Evolutionary conservation across 2,329 filamentous ascomycete species (phyloP).

Genomic region (Shiraia sp.): DNA sequence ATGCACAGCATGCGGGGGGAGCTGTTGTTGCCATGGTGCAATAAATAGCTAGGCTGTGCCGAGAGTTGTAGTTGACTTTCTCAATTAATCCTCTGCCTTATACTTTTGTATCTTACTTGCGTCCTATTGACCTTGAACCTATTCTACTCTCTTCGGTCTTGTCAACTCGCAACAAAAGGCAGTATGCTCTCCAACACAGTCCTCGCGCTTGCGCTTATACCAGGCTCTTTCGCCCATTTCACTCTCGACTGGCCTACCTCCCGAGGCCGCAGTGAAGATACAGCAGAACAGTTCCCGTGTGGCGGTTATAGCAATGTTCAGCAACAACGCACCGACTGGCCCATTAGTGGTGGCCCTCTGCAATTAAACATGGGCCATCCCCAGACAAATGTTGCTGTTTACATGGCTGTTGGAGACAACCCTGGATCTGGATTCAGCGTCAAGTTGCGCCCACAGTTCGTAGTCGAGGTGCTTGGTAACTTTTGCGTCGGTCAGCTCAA

Average conservation of each 20-base stretch:
- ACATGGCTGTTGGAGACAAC: conserved; percentile 57
- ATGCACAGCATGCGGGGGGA: conserved; percentile 29
- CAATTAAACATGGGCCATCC: conserved; percentile 58
- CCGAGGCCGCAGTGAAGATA: conserved; percentile 56
- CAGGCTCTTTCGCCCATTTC: conserved; percentile 60
- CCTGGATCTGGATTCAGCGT: conserved; percentile 68
- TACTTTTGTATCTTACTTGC: background rate
- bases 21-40: conserved; percentile 14
- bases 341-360: conserved; percentile 56
- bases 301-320: conserved; percentile 53
- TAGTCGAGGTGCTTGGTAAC: conserved; percentile 63
- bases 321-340: conserved; percentile 53
- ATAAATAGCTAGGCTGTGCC: conserved; percentile 30
- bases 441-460: conserved; percentile 64
- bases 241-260: conserved; percentile 56
- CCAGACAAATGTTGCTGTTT: conserved; percentile 56
- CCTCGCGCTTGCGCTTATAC: conserved; percentile 47
- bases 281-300: conserved; percentile 53
- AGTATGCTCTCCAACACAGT: conserved; percentile 42
- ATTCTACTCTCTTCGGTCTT: background rate
- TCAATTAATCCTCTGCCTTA: background rate
- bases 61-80: background rate
- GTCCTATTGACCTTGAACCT: background rate
- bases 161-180: conserved; percentile 4
- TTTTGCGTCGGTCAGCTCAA: conserved; percentile 67